phyloP scores from a whole-genome alignment of 225 moss, liverwort and hornwort genomes.

The Ulota crispa region DNA sequence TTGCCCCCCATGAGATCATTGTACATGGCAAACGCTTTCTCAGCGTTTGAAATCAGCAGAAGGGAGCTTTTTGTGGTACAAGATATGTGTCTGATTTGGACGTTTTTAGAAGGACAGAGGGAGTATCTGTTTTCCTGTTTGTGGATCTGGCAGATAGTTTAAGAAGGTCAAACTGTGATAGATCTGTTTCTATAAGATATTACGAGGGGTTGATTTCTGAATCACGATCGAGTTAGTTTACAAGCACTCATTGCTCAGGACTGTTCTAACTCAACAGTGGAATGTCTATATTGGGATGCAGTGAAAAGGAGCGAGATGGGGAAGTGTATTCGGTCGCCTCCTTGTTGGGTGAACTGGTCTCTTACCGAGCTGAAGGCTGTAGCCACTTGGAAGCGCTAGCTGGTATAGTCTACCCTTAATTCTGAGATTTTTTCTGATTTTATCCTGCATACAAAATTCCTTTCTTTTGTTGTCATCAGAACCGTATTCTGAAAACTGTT shows the following conservation, averaged over 20 bases:
- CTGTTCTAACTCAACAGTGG: neutral
- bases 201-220: neutral
- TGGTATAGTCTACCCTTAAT: slow-evolving; percentile 37
- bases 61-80: too few species aligned
- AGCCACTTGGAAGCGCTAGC: slow-evolving; percentile 92
- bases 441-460: neutral
- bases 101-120: too few species aligned
- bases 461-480: neutral
- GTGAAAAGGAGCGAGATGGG: slow-evolving; percentile 58
- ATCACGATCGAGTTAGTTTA: neutral
- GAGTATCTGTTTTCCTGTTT: neutral
- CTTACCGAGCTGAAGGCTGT: slow-evolving; percentile 84
- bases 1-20: too few species aligned
- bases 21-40: too few species aligned
- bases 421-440: neutral
- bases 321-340: slow-evolving; percentile 82
- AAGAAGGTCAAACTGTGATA: neutral
- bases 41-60: too few species aligned
- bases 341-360: slow-evolving; percentile 79
- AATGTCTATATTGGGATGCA: slow-evolving; percentile 26
- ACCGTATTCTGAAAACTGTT: neutral
- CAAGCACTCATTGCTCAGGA: neutral
- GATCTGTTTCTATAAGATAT: neutral
- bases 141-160: slow-evolving; percentile 1
- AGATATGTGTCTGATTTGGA: too few species aligned